Base-by-base conservation (phyloP, 139 green algal species). In the Diplosphaera chodatii region DNA sequence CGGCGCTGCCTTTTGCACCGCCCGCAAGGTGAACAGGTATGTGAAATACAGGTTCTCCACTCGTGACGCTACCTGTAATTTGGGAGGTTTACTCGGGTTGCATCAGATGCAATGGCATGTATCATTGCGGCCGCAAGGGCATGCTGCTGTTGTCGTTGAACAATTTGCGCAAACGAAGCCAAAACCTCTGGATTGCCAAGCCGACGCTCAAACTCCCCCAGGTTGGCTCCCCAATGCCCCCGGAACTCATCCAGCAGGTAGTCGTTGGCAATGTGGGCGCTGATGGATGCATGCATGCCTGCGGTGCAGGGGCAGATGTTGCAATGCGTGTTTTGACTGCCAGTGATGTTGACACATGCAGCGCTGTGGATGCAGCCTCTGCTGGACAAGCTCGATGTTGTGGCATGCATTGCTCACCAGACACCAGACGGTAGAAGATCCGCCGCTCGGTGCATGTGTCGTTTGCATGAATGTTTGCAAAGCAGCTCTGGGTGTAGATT, bases 21-120 rank as follows among this genome's bases (percentile, higher is more conserved):
- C 93, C 0, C 90, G 84, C 74, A 97, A 77, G 55, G 96, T 82
- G 68, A 98, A 97, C 32, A 97, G 80, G 80, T 95, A 97, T 0
- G 92, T 79, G 77, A 98, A 98, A 84, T 98, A 96, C 55, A 98
- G 82, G 84, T 98, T 98, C 70, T 92, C 76, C 31, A 97, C 74
- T 1, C 78, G 72, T 37, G 48, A 59, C 48, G 48, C 48, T 18
- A 59, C 48, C 48, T 59, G 16, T n/a, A n/a, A n/a, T n/a, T n/a
- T n/a, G n/a, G n/a, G n/a, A n/a, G n/a, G n/a, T n/a, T n/a, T n/a
- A n/a, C n/a, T n/a, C n/a, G n/a, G n/a, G n/a, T n/a, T n/a, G n/a
- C n/a, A n/a, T n/a, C n/a, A n/a, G n/a, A n/a, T n/a, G n/a, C n/a
- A n/a, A n/a, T n/a, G n/a, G n/a, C n/a, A n/a, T n/a, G n/a, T n/a